Evolutionary conservation across 768 basidiomycete species (phyloP).

Genomic region (Suillus alpinus): DNA sequence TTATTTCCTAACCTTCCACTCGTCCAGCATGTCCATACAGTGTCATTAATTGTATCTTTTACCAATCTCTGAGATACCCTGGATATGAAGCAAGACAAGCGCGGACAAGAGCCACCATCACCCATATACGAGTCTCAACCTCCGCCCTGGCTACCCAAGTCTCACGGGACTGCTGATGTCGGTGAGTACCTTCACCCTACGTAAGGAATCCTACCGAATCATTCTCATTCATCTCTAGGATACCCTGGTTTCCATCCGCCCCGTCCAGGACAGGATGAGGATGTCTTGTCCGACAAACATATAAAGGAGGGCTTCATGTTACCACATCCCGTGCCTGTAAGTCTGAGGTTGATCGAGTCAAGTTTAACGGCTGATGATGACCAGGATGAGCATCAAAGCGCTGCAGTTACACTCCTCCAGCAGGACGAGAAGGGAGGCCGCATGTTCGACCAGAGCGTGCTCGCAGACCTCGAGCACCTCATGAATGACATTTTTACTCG

Average conservation of each 20-base stretch:
- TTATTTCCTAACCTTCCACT: background rate
- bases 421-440: constrained; percentile 35
- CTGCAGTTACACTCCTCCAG: constrained; percentile 15
- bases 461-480: constrained; percentile 65
- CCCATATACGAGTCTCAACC: constrained; percentile 66
- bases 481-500: constrained; percentile 75
- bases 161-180: constrained; percentile 66
- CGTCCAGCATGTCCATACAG: constrained; percentile 1
- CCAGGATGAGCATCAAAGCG: constrained; percentile 22
- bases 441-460: constrained; percentile 48
- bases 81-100: constrained; percentile 14
- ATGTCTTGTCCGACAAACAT: constrained; percentile 59
- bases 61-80: background rate
- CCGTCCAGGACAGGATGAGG: constrained; percentile 71
- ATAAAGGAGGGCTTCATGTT: constrained; percentile 66
- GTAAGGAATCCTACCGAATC: background rate
- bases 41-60: constrained; percentile 1
- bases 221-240: constrained; percentile 38
- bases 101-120: constrained; percentile 28
- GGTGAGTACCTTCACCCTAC: constrained; percentile 38
- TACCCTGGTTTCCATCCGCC: constrained; percentile 79
- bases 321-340: constrained; percentile 54
- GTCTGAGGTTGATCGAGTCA: constrained; percentile 17
- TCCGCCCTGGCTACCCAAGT: constrained; percentile 69
- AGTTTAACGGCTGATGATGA: background rate